Evolutionary conservation across 257 asterid species (phyloP).

Genomic region (Agastache rugosa): DNA sequence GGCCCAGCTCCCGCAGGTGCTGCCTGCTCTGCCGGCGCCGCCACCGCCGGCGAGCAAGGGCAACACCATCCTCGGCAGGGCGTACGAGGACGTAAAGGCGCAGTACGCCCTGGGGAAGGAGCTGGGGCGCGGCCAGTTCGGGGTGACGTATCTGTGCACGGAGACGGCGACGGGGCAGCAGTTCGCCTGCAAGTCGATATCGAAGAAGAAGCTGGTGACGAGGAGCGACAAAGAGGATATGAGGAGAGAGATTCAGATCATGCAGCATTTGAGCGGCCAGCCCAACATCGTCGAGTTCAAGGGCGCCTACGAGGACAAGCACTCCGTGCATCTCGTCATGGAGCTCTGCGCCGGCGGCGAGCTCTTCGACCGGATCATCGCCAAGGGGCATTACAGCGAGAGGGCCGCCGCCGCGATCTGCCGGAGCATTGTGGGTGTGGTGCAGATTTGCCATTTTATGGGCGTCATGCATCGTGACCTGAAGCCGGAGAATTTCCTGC

Average conservation of each 20-base stretch:
- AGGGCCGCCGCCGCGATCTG: constrained; percentile 73
- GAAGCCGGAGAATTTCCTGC: constrained; percentile 82
- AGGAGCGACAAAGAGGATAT: constrained; percentile 74
- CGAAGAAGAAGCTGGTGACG: constrained; percentile 70
- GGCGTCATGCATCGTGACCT: constrained; percentile 86
- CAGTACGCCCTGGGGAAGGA: constrained; percentile 66
- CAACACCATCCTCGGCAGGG: constrained; percentile 66
- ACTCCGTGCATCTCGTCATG: constrained; percentile 77
- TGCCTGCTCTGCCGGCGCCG: constrained; percentile 46
- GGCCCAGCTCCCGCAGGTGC: constrained; percentile 43
- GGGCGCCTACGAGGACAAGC: constrained; percentile 79
- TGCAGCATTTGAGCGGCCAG: constrained; percentile 91
- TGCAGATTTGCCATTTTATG: constrained; percentile 82
- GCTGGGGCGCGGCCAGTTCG: constrained; percentile 83
- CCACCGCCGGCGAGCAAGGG: constrained; percentile 37
- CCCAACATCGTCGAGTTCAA: constrained; percentile 77
- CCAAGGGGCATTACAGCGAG: constrained; percentile 78
- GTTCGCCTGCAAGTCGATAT: constrained; percentile 83
- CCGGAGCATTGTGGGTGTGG: constrained; percentile 72
- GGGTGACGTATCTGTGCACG: constrained; percentile 71
- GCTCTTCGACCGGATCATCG: constrained; percentile 76
- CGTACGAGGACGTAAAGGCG: constrained; percentile 60
- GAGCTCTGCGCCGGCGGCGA: constrained; percentile 88
- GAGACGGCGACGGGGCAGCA: constrained; percentile 50
- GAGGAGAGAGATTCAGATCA: constrained; percentile 78